Evolutionary conservation across 257 asterid genomes (phyloP).

Genomic region (Solanum ossicruentum): DNA sequence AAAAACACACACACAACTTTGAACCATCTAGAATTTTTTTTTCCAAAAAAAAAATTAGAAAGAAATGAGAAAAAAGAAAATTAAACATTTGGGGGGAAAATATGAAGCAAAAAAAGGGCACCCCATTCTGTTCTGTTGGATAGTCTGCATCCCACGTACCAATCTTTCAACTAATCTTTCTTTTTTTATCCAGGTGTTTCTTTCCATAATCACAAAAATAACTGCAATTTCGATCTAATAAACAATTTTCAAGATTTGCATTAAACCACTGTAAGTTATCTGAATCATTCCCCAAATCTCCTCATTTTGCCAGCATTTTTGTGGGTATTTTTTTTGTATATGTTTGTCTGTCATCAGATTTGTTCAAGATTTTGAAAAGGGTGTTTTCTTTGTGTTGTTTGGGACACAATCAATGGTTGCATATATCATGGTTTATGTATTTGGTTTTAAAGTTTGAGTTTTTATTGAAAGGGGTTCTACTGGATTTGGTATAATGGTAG

Average conservation of each 20-base stretch:
- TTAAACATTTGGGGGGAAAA: neutral
- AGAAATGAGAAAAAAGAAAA: neutral
- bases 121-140: neutral
- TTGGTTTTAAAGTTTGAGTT: neutral
- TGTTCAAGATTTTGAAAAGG: neutral
- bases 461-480: neutral
- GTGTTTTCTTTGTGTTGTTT: neutral
- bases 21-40: neutral
- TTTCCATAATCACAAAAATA: neutral
- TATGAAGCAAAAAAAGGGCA: neutral
- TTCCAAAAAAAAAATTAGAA: neutral
- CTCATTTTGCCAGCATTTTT: neutral
- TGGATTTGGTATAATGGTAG: neutral
- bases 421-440: neutral
- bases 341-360: neutral
- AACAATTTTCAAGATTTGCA: neutral
- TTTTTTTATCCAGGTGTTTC: neutral
- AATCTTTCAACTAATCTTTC: neutral
- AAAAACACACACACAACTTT: neutral
- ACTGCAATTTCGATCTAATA: neutral
- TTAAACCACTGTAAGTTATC: neutral
- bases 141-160: slow-evolving; percentile 3
- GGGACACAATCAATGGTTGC: neutral
- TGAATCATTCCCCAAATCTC: neutral
- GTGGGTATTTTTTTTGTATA: neutral